Conservation (phyloP, 306 rosid species). For the Urtica urens region DNA sequence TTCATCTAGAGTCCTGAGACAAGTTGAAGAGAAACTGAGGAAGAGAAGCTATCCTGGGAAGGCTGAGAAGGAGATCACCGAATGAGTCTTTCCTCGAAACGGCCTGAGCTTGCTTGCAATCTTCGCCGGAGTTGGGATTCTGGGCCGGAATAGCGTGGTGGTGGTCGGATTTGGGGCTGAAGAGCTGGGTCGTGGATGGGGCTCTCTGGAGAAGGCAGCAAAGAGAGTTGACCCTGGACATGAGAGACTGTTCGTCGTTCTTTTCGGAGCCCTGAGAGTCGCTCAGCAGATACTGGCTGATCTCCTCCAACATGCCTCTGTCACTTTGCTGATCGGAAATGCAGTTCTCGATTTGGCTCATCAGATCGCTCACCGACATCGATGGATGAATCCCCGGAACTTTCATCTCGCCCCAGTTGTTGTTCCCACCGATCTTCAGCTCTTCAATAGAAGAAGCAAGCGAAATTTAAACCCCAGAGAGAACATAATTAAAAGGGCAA, state of each 20-base stretch:
- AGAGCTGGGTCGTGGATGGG: conserved; percentile 29
- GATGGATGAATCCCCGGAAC: conserved; percentile 54
- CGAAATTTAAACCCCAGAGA: too few relatives aligned
- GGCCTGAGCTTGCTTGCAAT: conserved; percentile 32
- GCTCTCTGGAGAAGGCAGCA: conserved; percentile 62
- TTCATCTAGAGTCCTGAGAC: conserved; percentile 37
- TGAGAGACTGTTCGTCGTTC: conserved; percentile 47
- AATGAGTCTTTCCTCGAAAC: conserved; percentile 55
- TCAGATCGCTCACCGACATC: conserved; percentile 63
- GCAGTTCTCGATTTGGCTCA: conserved; percentile 50
- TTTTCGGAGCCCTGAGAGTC: conserved; percentile 33
- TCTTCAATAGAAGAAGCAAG: conserved; percentile 26
- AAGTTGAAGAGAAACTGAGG: conserved; percentile 50
- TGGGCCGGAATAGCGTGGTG: conserved; percentile 13
- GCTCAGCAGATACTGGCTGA: conserved; percentile 43
- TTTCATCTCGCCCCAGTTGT: conserved; percentile 45
- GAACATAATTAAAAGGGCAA: too few relatives aligned
- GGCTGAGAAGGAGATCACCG: conserved; percentile 50
- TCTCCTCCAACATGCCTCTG: conserved; percentile 47
- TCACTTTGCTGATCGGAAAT: conserved; percentile 34
- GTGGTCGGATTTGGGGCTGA: conserved; percentile 7
- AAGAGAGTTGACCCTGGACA: conserved; percentile 68
- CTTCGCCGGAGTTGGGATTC: conserved; percentile 19
- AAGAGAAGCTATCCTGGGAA: conserved; percentile 72
- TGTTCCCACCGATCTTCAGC: conserved; percentile 24